A percentile compares a stretch with the other conserved stretches of the same genome.
Conservation (phyloP, 164 flowering plant species). For the Stephania yunnanensis region DNA sequence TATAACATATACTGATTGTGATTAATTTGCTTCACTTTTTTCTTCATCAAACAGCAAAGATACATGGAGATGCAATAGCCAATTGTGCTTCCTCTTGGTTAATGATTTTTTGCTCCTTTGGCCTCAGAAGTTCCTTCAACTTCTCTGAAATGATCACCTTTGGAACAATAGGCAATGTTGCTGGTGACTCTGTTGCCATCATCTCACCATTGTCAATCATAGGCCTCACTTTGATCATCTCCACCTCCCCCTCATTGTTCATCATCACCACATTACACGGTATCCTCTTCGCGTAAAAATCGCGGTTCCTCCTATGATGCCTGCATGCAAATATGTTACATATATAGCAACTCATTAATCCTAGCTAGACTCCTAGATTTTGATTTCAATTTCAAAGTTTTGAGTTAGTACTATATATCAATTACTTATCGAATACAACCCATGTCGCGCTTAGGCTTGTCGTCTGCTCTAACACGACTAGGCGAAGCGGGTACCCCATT, state of each 20-base stretch:
- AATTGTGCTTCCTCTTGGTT: not conserved
- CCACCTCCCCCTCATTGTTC: constrained; percentile 37
- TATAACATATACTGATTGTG: not conserved
- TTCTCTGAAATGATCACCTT: constrained; percentile 17
- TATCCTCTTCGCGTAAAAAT: constrained; percentile 34
- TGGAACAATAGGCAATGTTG: constrained; percentile 10
- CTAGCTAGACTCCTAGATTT: not conserved
- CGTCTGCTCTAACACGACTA: constrained; percentile 37
- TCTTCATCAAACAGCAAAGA: not conserved
- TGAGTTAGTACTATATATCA: no score
- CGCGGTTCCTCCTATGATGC: constrained; percentile 34
- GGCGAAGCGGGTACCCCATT: constrained; percentile 41
- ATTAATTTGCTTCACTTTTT: not conserved
- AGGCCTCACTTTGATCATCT: constrained; percentile 28
- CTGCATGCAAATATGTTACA: constrained; percentile 13
- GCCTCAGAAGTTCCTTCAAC: constrained; percentile 7
- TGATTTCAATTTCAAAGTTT: not conserved
- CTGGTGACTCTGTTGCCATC: constrained; percentile 17
- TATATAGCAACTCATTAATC: not conserved
- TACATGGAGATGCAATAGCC: no score
- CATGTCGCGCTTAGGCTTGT: constrained; percentile 41
- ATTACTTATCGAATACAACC: constrained; percentile 51
- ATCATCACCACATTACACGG: constrained; percentile 43
- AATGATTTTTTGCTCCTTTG: not conserved
- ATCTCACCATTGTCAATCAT: constrained; percentile 16